Percentiles rank a stretch among this genome's conserved stretches.
These are phyloP conservation scores for Escallonia herrerae DNA, from an alignment of 129 eudicot species.

Conservation along the genomic window DNA sequence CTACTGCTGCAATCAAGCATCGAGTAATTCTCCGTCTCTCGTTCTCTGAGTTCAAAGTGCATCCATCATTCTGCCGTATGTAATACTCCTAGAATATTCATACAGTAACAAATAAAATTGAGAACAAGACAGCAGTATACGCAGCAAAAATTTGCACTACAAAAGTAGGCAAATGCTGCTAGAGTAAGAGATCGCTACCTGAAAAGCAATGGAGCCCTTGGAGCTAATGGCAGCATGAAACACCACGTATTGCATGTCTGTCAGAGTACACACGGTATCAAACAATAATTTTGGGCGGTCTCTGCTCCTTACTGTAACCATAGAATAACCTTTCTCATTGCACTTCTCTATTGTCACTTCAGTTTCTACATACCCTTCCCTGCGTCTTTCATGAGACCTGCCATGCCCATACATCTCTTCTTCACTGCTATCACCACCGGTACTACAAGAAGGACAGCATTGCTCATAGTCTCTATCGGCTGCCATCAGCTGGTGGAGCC, in stretches of 20 bases:
- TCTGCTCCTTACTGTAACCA: constrained; percentile 56
- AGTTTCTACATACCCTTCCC: background rate
- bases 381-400: background rate
- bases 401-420: background rate
- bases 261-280: constrained; percentile 76
- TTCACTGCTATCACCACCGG: constrained; percentile 10
- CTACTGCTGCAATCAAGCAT: constrained; percentile 82
- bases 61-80: constrained; percentile 57
- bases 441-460: constrained; percentile 16
- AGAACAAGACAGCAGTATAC: background rate
- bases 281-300: constrained; percentile 81
- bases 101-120: background rate
- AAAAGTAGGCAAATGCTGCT: background rate
- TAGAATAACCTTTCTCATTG: constrained; percentile 56
- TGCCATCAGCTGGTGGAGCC: constrained; percentile 89
- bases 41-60: constrained; percentile 31
- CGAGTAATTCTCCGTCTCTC: constrained; percentile 50
- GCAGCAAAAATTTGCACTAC: background rate
- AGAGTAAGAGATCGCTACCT: constrained; percentile 32
- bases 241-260: constrained; percentile 75
- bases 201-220: constrained; percentile 53
- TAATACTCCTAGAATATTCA: constrained; percentile 64
- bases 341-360: constrained; percentile 50
- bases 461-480: constrained; percentile 58
- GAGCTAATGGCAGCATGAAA: constrained; percentile 80